Base-by-base conservation (phyloP, 495 filamentous ascomycete species). In the Halenospora varia region DNA sequence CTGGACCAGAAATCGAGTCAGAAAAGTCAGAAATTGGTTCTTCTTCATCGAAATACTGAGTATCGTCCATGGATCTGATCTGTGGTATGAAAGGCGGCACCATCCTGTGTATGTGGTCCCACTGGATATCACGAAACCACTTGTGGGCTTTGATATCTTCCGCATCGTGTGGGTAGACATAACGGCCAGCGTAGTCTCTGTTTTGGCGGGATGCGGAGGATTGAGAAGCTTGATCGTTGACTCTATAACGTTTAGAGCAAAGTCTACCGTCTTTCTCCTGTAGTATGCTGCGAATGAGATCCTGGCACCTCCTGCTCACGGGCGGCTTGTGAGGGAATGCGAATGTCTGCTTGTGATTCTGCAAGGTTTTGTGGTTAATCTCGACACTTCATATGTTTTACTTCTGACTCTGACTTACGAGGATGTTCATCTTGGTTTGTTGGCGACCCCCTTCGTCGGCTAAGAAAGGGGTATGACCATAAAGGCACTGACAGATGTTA, bases 381-480 rank as follows among this genome's bases (percentile, higher is more conserved):
- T n/a, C n/a, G n/a, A n/a, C n/a, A n/a, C n/a, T n/a, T n/a, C n/a
- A n/a, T n/a, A n/a, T n/a, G n/a, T n/a, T n/a, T n/a, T n/a, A n/a
- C n/a, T n/a, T n/a, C n/a, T n/a, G n/a, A n/a, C n/a, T n/a, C n/a
- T 15, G 45, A 75, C 83, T 73, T 73, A 88, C 88, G 25, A 93
- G 68, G 51, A 96, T 92, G 59, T 87, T 89, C 41, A 80, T 65
- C 68, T 94, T 96, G 4, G 90, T 96, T 55, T 87, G 81, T 42
- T 87, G 79, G n/a, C 80, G 69, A 6, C 80, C 80, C 47, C 87
- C 75, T 59, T 89, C 88, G 52, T 93, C 88, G 24, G 85, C 83
- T 22, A 89, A 80, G 69, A 97, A 97, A 1, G 93, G 93, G 0
- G 93, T 96, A 59, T 84, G 88, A 10, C 93, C 92, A 67, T 93